A percentile compares a stretch with the other conserved stretches of the same genome.
Evolutionary conservation across 1,284 basidiomycete genomes (phyloP).

Genomic region (Wallemia hederae): DNA sequence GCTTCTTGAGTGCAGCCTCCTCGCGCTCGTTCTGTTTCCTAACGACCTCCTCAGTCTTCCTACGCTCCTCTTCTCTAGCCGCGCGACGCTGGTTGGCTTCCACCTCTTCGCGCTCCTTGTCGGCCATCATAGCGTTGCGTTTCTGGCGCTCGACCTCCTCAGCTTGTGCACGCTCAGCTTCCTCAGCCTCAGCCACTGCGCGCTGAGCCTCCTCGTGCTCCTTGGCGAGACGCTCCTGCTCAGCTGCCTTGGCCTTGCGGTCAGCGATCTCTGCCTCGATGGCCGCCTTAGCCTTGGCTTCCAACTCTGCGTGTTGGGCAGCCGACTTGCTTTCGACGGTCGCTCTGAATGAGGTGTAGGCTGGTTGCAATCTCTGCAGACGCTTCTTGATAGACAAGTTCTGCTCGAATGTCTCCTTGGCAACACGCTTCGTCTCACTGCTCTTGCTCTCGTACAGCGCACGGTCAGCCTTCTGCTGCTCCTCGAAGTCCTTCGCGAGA

Average conservation of each 20-base stretch:
- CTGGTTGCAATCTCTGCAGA: slow-evolving; percentile 40
- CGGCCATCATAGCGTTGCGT: neutral
- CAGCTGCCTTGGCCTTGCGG: slow-evolving; percentile 21
- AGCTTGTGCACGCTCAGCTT: neutral
- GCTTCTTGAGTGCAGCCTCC: neutral
- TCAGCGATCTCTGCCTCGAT: slow-evolving; percentile 64
- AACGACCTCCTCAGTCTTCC: neutral
- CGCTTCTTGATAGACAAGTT: slow-evolving; percentile 50
- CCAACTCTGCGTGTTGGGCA: slow-evolving; percentile 38
- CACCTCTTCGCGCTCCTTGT: neutral
- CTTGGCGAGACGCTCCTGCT: slow-evolving; percentile 3
- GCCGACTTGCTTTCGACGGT: slow-evolving; percentile 32
- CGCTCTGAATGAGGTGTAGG: slow-evolving; percentile 34
- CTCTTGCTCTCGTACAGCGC: slow-evolving; percentile 37
- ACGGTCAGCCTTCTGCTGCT: slow-evolving; percentile 49
- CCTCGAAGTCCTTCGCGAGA: slow-evolving; percentile 58
- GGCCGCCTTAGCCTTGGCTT: slow-evolving; percentile 32
- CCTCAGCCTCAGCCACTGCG: neutral
- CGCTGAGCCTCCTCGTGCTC: slow-evolving; percentile 9
- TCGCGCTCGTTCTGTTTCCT: neutral
- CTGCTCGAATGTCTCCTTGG: slow-evolving; percentile 33
- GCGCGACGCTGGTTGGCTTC: neutral
- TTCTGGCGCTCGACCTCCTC: neutral
- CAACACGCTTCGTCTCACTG: slow-evolving; percentile 29
- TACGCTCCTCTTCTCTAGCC: neutral